Conservation (phyloP, 2,329 filamentous ascomycete species). For the Kalaharituber pfeilii region DNA sequence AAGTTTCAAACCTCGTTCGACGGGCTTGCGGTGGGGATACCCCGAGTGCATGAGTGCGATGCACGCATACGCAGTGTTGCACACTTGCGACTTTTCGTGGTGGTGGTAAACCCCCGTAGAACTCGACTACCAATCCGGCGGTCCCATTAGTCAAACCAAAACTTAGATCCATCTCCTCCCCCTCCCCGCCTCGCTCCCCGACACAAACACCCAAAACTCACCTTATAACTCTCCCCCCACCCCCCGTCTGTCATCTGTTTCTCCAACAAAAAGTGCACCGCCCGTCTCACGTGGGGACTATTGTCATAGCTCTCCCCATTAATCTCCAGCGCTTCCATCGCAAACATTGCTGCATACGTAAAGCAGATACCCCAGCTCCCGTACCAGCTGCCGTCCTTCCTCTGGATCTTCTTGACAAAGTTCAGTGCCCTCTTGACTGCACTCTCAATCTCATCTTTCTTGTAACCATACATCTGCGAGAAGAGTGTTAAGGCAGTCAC, state of each 20-base stretch:
- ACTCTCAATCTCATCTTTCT: conserved; percentile 51
- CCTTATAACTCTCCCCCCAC: conserved; percentile 88
- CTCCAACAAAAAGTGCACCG: conserved; percentile 69
- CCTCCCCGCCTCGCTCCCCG: too few species aligned
- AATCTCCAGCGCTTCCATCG: conserved; percentile 65
- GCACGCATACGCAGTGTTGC: conserved; percentile 83
- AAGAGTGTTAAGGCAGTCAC: conserved; percentile 78
- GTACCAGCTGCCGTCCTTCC: conserved; percentile 83
- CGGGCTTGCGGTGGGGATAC: conserved; percentile 55
- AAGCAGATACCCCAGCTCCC: conserved; percentile 97
- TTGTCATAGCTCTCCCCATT: conserved; percentile 68
- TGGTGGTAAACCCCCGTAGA: conserved; percentile 18
- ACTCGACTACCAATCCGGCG: not conserved
- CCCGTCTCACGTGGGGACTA: conserved; percentile 51
- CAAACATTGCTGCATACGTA: conserved; percentile 94
- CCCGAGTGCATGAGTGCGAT: conserved; percentile 67
- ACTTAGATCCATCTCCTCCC: too few species aligned
- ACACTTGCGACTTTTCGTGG: conserved; percentile 44
- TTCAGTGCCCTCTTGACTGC: conserved; percentile 58
- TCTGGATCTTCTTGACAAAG: conserved; percentile 69
- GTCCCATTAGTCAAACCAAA: not conserved
- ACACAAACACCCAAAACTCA: conserved; percentile 31
- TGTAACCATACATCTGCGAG: conserved; percentile 59
- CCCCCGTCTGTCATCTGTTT: conserved; percentile 79
- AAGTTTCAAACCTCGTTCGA: conserved; percentile 58